Evolutionary conservation across 495 filamentous ascomycete genomes (phyloP), one percentile per base, ranked within the genome.

Genomic region (Hypoxylon lenormandii): DNA sequence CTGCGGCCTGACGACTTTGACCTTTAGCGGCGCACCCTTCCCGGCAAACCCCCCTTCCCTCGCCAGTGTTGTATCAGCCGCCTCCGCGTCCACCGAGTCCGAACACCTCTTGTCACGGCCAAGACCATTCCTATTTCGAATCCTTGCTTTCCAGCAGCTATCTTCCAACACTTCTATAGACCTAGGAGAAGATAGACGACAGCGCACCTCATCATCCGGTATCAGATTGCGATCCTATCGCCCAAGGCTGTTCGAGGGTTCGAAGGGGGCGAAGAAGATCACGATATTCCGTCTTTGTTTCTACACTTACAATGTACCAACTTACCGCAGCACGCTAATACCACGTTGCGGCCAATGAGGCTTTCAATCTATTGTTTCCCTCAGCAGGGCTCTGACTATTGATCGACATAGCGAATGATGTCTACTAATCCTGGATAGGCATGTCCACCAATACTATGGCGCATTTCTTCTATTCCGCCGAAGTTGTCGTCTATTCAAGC

Each of bases 221-320:
- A 71, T 71, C 62, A 66, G 62, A 48, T 12, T 38, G 15, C 28
- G 58, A 49, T 63, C 62, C 52, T 62, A 49, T 38, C 52, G 23
- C 33, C 51, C 21, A 48, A 46, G 67, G 56, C 57, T 65, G 60
- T 55, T 15, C n/a, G 42, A 59, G 49, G 60, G 49, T 11, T 8
- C 23, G 10, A 33, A 33, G 30, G 38, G 42, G 16, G 16, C 26
- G 4, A 47, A 38, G 66, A 64, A 46, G 66, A 70, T 64, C 66
- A 40, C 49, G 66, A 65, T 65, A 60, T 64, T n/a, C n/a, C n/a
- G n/a, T n/a, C n/a, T n/a, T n/a, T 60, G 55, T 52, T 65, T 60
- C 50, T 56, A 51, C 45, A n/a, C n/a, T n/a, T n/a, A n/a, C n/a
- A n/a, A n/a, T n/a, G n/a, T n/a, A n/a, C n/a, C n/a, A 40, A 47